Evolutionary conservation across 2,329 filamentous ascomycete genomes (phyloP).

Genomic region (Massarina eburnea): DNA sequence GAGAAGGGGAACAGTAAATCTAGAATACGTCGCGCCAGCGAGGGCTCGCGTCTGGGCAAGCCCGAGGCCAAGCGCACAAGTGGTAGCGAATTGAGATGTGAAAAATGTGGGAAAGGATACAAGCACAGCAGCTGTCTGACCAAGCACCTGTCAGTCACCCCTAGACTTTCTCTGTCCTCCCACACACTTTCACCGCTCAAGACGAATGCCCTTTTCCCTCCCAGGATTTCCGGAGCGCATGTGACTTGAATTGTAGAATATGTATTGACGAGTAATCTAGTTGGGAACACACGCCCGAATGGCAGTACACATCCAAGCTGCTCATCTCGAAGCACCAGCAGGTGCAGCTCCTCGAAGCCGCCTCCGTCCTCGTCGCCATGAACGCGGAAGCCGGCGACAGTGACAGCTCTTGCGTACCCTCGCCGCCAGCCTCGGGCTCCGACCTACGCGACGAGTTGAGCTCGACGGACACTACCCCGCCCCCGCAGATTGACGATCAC

Average conservation of each 20-base stretch:
- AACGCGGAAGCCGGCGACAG: slow-evolving; percentile 66
- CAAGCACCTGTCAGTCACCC: slow-evolving; percentile 97
- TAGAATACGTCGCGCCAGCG: slow-evolving; percentile 70
- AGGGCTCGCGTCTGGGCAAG: slow-evolving; percentile 80
- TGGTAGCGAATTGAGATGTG: slow-evolving; percentile 86
- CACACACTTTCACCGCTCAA: slow-evolving; percentile 46
- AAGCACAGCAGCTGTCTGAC: slow-evolving; percentile 99
- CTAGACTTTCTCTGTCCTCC: slow-evolving; percentile 44
- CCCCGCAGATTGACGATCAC: slow-evolving; percentile 71
- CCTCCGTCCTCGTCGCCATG: slow-evolving; percentile 94
- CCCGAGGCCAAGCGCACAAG: slow-evolving; percentile 77
- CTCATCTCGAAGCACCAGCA: slow-evolving; percentile 99
- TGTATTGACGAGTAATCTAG: slow-evolving; percentile 53
- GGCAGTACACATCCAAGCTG: slow-evolving; percentile 94
- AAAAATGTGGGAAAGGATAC: slow-evolving; percentile 99
- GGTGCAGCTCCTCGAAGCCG: slow-evolving; percentile 94
- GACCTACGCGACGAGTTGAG: slow-evolving; percentile 74
- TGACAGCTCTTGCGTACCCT: slow-evolving; percentile 77
- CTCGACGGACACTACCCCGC: slow-evolving; percentile 90
- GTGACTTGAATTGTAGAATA: slow-evolving; percentile 6
- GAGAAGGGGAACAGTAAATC: slow-evolving; percentile 53
- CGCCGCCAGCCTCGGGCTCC: slow-evolving; percentile 78
- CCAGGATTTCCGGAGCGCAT: slow-evolving; percentile 8
- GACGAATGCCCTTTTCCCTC: slow-evolving; percentile 40
- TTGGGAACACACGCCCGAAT: slow-evolving; percentile 99